phyloP scores from a whole-genome alignment of 176 grass and related monocot genomes.

The Saccharum officinarum region DNA sequence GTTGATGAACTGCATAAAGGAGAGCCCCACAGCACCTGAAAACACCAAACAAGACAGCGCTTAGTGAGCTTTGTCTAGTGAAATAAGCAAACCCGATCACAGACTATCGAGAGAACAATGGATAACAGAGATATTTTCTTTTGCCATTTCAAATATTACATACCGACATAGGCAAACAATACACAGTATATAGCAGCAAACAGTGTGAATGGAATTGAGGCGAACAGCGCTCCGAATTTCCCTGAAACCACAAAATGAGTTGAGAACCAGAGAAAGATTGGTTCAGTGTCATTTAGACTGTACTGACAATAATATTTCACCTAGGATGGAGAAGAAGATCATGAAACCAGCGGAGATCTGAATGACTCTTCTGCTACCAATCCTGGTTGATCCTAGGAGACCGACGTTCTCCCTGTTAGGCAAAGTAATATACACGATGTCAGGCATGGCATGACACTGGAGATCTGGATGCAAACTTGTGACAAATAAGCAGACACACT shows the following conservation, averaged over 20 bases:
- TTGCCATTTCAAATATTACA: not conserved
- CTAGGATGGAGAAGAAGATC: constrained; percentile 86
- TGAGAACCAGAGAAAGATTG: not conserved
- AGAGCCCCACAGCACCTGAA: constrained; percentile 76
- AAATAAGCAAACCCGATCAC: not conserved
- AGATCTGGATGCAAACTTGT: not conserved
- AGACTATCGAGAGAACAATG: not conserved
- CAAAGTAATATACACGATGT: not conserved
- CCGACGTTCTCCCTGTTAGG: constrained; percentile 75
- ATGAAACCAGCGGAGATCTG: constrained; percentile 91
- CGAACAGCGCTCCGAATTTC: constrained; percentile 72
- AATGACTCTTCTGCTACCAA: constrained; percentile 83
- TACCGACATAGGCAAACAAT: constrained; percentile 82
- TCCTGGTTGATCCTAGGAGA: constrained; percentile 81
- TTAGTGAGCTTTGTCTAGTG: not conserved
- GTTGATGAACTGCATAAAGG: constrained; percentile 85
- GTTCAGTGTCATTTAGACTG: not conserved
- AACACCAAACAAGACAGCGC: not conserved
- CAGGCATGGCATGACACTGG: not conserved
- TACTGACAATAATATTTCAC: constrained; percentile 18
- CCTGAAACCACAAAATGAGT: constrained; percentile 32
- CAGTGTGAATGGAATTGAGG: constrained; percentile 80
- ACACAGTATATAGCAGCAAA: constrained; percentile 77
- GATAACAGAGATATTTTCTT: not conserved
- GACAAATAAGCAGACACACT: constrained; percentile 28